Percentiles rank a stretch among this genome's conserved stretches.
phyloP scores from a whole-genome alignment of 164 flowering plant species.

The Tetracentron sinense region DNA sequence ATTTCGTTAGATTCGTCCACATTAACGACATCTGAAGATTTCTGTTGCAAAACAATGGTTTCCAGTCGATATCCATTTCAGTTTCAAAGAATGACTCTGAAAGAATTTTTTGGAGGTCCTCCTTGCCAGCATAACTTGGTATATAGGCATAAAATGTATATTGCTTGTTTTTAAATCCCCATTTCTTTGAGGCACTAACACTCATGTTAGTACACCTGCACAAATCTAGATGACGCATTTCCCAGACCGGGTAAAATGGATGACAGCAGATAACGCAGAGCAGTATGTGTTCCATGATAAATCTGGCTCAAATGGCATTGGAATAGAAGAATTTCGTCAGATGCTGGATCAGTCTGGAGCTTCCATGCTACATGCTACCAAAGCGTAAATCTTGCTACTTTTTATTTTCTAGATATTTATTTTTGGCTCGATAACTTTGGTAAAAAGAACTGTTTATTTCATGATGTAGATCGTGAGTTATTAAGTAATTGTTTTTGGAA shows the following conservation, averaged over 20 bases:
- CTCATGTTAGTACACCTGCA: background rate
- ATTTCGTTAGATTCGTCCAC: conserved; percentile 40
- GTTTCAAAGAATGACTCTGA: conserved; percentile 42
- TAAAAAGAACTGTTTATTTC: background rate
- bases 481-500: background rate
- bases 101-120: conserved; percentile 63
- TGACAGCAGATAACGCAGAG: conserved; percentile 59
- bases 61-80: conserved; percentile 56
- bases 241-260: conserved; percentile 34
- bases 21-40: conserved; percentile 26
- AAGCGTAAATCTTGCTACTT: conserved; percentile 40
- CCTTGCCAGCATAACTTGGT: conserved; percentile 43
- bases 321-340: conserved; percentile 48
- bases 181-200: conserved; percentile 23
- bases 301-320: conserved; percentile 38
- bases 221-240: conserved; percentile 40
- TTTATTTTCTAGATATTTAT: background rate
- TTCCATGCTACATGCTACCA: conserved; percentile 53
- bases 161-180: background rate
- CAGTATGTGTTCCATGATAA: conserved; percentile 45
- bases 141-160: conserved; percentile 4
- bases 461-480: background rate
- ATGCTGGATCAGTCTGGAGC: conserved; percentile 70
- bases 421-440: background rate
- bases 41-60: conserved; percentile 40